Evolutionary conservation across 139 green algal species (phyloP), one percentile per base, ranked within the genome.

Genomic region (Coccomyxa sp.): DNA sequence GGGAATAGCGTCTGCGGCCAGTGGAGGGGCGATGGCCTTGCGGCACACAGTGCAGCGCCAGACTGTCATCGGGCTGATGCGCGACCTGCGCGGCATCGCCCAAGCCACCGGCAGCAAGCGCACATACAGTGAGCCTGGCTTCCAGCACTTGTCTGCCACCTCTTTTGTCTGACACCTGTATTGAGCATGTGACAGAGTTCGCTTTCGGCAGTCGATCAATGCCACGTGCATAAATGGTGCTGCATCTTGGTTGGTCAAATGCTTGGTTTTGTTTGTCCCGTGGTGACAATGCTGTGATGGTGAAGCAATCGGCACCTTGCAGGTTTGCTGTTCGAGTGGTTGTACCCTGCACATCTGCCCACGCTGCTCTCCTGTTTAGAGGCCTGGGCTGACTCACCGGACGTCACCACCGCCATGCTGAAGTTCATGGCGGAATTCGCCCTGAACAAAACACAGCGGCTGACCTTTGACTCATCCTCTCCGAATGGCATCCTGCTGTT

Each of bases 381-480:
- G 88, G 93, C 92, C 27, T 99, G 91, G 89, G 89, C 94, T 0
- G 95, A 97, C 86, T 81, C 80, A 77, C 96, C 85, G 14, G 91
- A 89, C 3, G 93, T 98, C 21, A 95, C 94, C 25, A 97, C 93
- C 1, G 94, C 96, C 0, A 85, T 99, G 83, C 92, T 99, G 76
- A 99, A 99, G 84, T 99, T 99, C 87, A 89, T 98, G 78, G 91
- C 90, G 0, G 97, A 99, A 87, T 98, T 99, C 86, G 95, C 95
- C 66, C 92, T 96, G 84, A 99, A 99, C 92, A 98, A 98, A 88
- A 96, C 92, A 83, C 94, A 98, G 85, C 89, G 97, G n/a, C 87
- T 99, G 13, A 95, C 94, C 10, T 99, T 99, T 78, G 97, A 99
- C 83, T 87, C 90, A n/a, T 97, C 91, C 75, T 98, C 93, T 4